phyloP scores from a whole-genome alignment of 208 protist species.

The Vickermania spadyakhi region DNA sequence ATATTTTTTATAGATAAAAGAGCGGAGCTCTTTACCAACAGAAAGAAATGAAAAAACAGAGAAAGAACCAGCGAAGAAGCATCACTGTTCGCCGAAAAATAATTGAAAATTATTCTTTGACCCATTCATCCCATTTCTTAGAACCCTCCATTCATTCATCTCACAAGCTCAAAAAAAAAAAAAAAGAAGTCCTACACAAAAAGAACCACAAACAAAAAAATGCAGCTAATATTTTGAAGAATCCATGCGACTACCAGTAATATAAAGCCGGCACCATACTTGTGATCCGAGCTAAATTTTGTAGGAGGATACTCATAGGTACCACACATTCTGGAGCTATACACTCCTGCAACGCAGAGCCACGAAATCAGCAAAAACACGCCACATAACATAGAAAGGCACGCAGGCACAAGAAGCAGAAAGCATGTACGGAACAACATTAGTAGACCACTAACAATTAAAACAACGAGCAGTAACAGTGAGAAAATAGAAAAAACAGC shows the following conservation, averaged over 20 bases:
- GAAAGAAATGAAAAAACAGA: no score
- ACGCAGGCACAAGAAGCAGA: neutral
- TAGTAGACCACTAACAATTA: neutral
- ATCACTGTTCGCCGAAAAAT: neutral
- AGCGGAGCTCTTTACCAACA: no score
- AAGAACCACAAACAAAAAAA: neutral
- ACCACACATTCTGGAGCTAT: neutral
- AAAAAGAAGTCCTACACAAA: slow-evolving; percentile 5
- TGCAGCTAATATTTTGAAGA: neutral
- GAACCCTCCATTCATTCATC: no score
- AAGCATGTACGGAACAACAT: neutral
- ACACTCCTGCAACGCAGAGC: neutral
- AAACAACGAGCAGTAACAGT: neutral
- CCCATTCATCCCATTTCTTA: no score
- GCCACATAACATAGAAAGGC: neutral
- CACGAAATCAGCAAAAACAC: neutral
- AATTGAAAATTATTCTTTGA: no score
- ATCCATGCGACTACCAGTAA: neutral
- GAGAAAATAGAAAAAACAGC: neutral
- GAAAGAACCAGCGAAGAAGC: neutral
- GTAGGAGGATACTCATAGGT: neutral
- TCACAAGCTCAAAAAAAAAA: slow-evolving; percentile 8
- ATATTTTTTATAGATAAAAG: no score
- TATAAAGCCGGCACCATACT: neutral
- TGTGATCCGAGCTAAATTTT: neutral